Conservation (phyloP, 495 filamentous ascomycete species). For the Hypoxylon rickii region DNA sequence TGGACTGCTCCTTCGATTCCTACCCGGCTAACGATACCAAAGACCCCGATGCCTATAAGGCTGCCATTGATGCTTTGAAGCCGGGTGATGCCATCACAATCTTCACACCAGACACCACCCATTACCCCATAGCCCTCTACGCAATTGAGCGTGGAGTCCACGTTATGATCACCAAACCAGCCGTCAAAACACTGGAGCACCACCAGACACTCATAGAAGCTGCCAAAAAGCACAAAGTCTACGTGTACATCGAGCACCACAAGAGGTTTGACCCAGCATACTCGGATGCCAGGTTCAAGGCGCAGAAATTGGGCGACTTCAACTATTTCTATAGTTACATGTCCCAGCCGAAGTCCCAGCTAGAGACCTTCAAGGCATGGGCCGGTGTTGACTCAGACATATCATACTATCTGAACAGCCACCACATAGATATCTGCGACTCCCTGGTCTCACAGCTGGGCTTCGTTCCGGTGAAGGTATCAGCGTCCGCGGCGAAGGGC, state of each 20-base stretch:
- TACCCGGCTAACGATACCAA: constrained; percentile 71
- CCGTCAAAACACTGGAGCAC: constrained; percentile 78
- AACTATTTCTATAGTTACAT: constrained; percentile 99
- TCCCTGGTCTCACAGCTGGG: constrained; percentile 76
- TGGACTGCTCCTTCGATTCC: constrained; percentile 82
- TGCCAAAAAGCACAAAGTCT: constrained; percentile 75
- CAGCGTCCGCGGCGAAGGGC: constrained; percentile 74
- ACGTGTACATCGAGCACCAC: constrained; percentile 95
- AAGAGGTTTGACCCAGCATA: constrained; percentile 95
- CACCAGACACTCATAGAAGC: constrained; percentile 75
- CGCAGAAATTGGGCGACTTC: constrained; percentile 80
- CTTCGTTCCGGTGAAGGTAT: constrained; percentile 77
- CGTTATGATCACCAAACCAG: constrained; percentile 95
- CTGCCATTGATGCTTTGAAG: constrained; percentile 82
- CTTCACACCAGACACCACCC: constrained; percentile 93
- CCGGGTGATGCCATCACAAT: constrained; percentile 91
- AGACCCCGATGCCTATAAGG: constrained; percentile 86
- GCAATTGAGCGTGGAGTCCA: constrained; percentile 86
- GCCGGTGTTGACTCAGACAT: constrained; percentile 90
- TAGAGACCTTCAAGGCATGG: constrained; percentile 97
- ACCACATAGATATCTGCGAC: constrained; percentile 90
- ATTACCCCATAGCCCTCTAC: constrained; percentile 93
- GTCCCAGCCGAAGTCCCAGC: constrained; percentile 89
- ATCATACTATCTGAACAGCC: constrained; percentile 91
- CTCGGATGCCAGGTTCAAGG: constrained; percentile 78